Percentiles rank a stretch among this genome's conserved stretches.
Conservation (phyloP, 768 basidiomycete genomes). For the Mycena rebaudengoi region DNA sequence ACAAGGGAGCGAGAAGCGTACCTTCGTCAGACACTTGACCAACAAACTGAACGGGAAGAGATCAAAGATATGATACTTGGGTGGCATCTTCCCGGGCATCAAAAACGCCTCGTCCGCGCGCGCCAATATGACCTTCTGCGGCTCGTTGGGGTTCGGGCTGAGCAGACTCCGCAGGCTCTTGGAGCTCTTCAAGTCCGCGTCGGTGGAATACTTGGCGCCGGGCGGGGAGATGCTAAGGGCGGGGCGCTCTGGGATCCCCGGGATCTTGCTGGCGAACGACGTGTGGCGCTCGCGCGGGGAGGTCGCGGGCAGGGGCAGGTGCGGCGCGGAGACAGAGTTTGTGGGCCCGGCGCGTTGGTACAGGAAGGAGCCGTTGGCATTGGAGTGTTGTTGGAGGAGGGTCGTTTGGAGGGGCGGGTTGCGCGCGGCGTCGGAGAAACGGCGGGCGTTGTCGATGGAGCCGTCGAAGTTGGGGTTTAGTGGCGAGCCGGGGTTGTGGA, state of each 20-base stretch:
- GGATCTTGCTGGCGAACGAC: constrained; percentile 22
- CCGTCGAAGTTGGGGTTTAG: constrained; percentile 1
- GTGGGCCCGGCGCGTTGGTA: constrained; percentile 30
- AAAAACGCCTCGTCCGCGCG: constrained; percentile 55
- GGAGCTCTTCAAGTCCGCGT: not conserved
- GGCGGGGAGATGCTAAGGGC: constrained; percentile 35
- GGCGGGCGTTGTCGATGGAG: constrained; percentile 9
- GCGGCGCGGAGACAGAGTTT: constrained; percentile 26
- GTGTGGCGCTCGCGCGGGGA: constrained; percentile 15
- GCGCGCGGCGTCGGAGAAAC: constrained; percentile 16
- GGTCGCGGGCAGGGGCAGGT: constrained; percentile 40
- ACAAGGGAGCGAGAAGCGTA: too few species aligned
- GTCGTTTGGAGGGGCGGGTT: constrained; percentile 6
- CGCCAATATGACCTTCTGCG: constrained; percentile 47
- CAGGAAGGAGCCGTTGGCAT: constrained; percentile 36
- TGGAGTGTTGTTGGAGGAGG: not conserved
- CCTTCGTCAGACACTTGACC: constrained; percentile 54
- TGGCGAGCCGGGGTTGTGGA: constrained; percentile 14
- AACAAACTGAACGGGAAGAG: constrained; percentile 76
- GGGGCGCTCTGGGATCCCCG: constrained; percentile 19
- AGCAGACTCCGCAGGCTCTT: constrained; percentile 11
- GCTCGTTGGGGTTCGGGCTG: constrained; percentile 14
- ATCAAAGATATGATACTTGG: constrained; percentile 67
- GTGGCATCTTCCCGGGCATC: constrained; percentile 64
- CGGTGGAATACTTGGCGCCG: constrained; percentile 18